Base-by-base conservation (phyloP, 768 basidiomycete genomes). In the Tylopilus sp. region DNA sequence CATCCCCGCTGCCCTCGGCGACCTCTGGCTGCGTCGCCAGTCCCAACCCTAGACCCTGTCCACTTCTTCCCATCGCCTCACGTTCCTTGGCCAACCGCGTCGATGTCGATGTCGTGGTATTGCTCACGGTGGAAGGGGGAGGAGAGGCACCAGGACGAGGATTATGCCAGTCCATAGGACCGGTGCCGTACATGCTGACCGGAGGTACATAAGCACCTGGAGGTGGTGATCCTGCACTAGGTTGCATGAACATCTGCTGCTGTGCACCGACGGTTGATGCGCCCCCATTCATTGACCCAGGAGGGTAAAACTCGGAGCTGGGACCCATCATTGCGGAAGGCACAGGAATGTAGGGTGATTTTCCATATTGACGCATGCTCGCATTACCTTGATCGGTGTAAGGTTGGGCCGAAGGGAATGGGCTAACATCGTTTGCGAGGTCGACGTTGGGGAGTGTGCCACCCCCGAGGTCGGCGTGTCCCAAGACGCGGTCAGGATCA, bases 401-500 rank as follows among this genome's bases (percentile, higher is more conserved):
- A 0, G 50, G 3, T 2, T 53, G 61, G 3, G 54, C 2, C 1
- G 40, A 56, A 6, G 57, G 55, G 48, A 57, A 69, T 0, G 68
- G 67, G 1, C 58, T 57, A 3, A 66, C 59, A 58, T 76, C 60
- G n/a, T 64, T 44, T 41, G 59, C 56, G 12, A 65, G 61, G 46
- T 67, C 64, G 47, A 69, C 47, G 1, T 42, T 35, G 3, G 69
- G 68, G 17, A 69, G 60, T 0, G 62, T 69, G 38, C 57, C 60
- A 17, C 62, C 65, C 4, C 60, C 59, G 3, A 8, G 28, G 44
- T 65, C n/a, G 15, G 31, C 3, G 28, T 66, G 68, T 11, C 59
- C 61, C 3, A 69, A 54, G 38, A 78, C 70, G 6, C 70, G 72
- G 52, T 78, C 77, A 0, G 76, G 77, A 35, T 78, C 76, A 51